These are phyloP conservation scores for Cymodocea nodosa DNA, from an alignment of 116 monocot species.

Conservation along the genomic window DNA sequence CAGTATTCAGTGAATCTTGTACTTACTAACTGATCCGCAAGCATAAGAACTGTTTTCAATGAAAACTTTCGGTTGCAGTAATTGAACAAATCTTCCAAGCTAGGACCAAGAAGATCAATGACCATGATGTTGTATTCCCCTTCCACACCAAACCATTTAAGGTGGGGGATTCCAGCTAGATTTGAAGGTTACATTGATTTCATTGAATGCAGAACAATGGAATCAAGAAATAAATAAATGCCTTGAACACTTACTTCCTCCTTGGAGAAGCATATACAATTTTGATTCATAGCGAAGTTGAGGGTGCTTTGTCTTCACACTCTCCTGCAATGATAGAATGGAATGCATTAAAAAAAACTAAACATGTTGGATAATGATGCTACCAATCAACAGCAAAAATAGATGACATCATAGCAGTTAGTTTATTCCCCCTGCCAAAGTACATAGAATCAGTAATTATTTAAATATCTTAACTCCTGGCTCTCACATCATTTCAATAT, in stretches of 20 bases:
- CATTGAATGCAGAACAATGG: neutral
- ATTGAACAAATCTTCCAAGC: slow-evolving; percentile 60
- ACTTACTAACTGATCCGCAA: slow-evolving; percentile 47
- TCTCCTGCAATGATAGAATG: slow-evolving; percentile 26
- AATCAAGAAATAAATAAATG: neutral
- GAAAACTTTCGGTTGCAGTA: slow-evolving; percentile 40
- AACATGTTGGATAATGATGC: too few species aligned
- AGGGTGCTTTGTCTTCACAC: slow-evolving; percentile 65
- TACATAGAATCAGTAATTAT: too few species aligned
- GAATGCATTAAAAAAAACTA: too few species aligned
- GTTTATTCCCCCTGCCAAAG: too few species aligned
- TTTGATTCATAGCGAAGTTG: slow-evolving; percentile 83
- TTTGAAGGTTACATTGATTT: neutral
- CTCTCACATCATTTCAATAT: too few species aligned
- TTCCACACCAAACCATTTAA: slow-evolving; percentile 62
- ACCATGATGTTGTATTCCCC: slow-evolving; percentile 61
- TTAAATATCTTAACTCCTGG: too few species aligned
- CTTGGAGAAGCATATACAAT: slow-evolving; percentile 72
- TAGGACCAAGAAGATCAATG: slow-evolving; percentile 65
- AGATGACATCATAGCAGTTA: too few species aligned
- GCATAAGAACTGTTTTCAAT: slow-evolving; percentile 30
- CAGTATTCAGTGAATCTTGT: neutral
- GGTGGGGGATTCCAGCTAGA: slow-evolving; percentile 52
- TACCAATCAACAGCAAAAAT: too few species aligned
- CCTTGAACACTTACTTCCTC: slow-evolving; percentile 49